Base-by-base conservation (phyloP, 2,329 filamentous ascomycete species). In the Xylaria sp. region DNA sequence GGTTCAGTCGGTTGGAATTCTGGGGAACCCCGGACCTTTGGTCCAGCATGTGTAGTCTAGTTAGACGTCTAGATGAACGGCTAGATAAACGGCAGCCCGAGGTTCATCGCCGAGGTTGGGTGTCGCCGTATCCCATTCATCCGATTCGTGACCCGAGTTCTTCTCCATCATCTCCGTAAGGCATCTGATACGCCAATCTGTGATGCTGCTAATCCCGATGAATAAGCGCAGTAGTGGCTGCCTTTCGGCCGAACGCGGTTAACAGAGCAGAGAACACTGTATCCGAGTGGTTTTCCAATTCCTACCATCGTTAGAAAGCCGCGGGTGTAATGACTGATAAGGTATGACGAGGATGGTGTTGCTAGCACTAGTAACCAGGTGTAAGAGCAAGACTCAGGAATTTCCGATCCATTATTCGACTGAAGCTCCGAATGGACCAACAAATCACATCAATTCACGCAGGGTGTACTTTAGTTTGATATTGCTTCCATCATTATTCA, bases 241-340 rank as follows among this genome's bases (percentile, higher is more conserved):
- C 65, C 65, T 20, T 64, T 64, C n/a, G 44, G 36, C 61, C 65
- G 65, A 61, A 33, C 64, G 53, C 60, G 39, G 59, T 47, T 58
- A 66, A 36, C 22, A n/a, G 27, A 38, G 27, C 20, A 49, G 3
- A 11, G 38, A 25, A 25, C 42, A n/a, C 3, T 22, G 13, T 27
- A 53, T 47, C 36, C 25, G 11, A 42, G 20, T 20, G 3, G 7
- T 36, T 55, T 50, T 6, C 45, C 27, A 56, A 42, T 25, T 44
- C 55, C 36, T 31, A 20, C 11, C 38, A 25, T 36, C 29, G 17
- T 20, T 38, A 36, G 38, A 49, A 39, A 36, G 47, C 45, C 33
- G n/a, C 17, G 27, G 53, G 15, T 42, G 58, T 1, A 36, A 25
- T n/a, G 22, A 45, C 25, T 36, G 33, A 44, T 13, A 13, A 33